Evolutionary conservation across 2,329 filamentous ascomycete species (phyloP).

Genomic region (Trichophyton schoenleinii): DNA sequence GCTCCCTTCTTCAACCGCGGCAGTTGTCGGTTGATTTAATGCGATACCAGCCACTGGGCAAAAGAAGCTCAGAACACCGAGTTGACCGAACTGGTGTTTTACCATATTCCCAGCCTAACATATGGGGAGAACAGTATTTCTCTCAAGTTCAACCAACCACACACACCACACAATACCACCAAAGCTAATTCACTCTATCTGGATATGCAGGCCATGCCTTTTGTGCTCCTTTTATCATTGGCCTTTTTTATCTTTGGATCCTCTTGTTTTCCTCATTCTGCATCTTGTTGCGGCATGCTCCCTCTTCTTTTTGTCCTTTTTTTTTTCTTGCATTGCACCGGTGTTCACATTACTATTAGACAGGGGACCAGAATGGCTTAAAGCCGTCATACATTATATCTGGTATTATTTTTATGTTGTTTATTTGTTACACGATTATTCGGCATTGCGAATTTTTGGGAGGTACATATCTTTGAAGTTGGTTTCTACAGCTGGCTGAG

Average conservation of each 20-base stretch:
- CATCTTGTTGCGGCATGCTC: not conserved
- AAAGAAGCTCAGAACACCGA: conserved; percentile 42
- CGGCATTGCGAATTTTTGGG: not conserved
- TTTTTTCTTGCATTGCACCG: not conserved
- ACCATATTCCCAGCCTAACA: conserved; percentile 40
- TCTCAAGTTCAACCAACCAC: conserved; percentile 6
- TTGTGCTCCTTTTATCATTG: not conserved
- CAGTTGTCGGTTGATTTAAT: conserved; percentile 56
- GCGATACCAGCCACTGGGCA: conserved; percentile 69
- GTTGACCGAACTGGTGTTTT: conserved; percentile 56
- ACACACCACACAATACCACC: not conserved
- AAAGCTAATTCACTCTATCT: not conserved
- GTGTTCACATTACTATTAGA: conserved; percentile 2
- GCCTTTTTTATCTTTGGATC: not conserved
- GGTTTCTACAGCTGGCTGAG: not conserved
- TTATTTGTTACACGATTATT: not conserved
- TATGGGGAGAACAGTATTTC: conserved; percentile 27
- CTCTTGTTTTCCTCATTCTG: not conserved
- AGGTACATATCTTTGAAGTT: not conserved
- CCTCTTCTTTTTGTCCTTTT: not conserved
- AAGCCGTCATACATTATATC: not conserved
- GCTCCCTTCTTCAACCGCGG: conserved; percentile 63
- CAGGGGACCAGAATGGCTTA: not conserved
- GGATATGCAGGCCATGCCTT: not conserved
- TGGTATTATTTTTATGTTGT: not conserved